A percentile compares a stretch with the other conserved stretches of the same genome.
These are phyloP conservation scores for Thinopyrum elongatum DNA, from an alignment of 176 grass and related monocot species.

Conservation along the genomic window DNA sequence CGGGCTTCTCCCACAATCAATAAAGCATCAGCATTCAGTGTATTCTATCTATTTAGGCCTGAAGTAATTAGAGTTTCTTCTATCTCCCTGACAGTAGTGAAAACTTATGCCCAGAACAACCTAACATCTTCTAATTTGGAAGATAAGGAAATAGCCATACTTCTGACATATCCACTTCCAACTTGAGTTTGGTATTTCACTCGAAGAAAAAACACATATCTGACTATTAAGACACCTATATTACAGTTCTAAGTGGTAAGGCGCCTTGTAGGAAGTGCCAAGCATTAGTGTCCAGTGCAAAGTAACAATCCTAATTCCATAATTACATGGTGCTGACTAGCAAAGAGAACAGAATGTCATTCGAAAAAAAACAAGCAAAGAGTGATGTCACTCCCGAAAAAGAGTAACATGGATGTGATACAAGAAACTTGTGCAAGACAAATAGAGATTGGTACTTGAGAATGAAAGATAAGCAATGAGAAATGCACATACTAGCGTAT, in stretches of 20 bases:
- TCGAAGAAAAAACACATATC: neutral
- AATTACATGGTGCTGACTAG: neutral
- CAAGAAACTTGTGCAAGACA: constrained; percentile 13
- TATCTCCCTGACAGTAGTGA: neutral
- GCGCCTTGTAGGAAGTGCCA: constrained; percentile 1
- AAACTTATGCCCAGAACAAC: neutral
- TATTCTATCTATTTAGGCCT: no score
- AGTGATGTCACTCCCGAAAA: neutral
- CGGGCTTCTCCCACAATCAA: no score
- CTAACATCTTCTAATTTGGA: neutral
- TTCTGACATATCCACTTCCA: neutral
- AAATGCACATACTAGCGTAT: constrained; percentile 90
- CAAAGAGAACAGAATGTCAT: constrained; percentile 18
- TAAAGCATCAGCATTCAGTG: no score
- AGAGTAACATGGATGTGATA: constrained; percentile 10
- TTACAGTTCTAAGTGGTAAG: constrained; percentile 10
- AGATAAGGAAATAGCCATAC: neutral
- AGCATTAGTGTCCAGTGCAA: neutral
- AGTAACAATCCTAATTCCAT: neutral
- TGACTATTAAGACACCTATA: neutral
- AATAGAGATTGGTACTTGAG: constrained; percentile 2
- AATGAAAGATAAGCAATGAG: constrained; percentile 23
- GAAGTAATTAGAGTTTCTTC: neutral
- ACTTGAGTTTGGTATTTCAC: constrained; percentile 6
- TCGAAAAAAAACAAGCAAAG: constrained; percentile 7